phyloP scores from a whole-genome alignment of 148 eudicot genomes.

The Vaccinium vitisidaea region DNA sequence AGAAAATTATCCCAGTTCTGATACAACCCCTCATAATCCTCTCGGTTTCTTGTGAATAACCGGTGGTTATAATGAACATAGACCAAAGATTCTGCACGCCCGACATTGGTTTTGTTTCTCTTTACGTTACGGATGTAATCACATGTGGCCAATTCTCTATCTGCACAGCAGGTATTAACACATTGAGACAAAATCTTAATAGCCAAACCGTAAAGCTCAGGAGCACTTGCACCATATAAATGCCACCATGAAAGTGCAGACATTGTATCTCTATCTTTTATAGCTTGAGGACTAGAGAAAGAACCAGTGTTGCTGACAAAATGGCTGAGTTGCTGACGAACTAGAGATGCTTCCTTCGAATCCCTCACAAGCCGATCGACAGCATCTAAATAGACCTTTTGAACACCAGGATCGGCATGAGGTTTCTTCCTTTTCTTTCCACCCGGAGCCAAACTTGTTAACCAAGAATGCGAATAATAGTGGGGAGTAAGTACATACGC shows the following conservation, averaged over 20 bases:
- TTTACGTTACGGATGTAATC: slow-evolving; percentile 1
- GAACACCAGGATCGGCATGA: neutral
- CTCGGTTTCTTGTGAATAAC: slow-evolving; percentile 12
- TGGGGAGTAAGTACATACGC: neutral
- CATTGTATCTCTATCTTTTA: slow-evolving; percentile 1
- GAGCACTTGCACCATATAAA: slow-evolving; percentile 11
- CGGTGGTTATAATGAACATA: slow-evolving; percentile 12
- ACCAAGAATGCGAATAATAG: neutral
- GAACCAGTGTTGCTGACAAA: neutral
- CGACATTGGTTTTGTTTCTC: neutral
- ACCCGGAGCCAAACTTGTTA: neutral
- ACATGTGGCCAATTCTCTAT: slow-evolving; percentile 1
- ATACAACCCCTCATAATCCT: slow-evolving; percentile 7
- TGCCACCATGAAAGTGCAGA: slow-evolving; percentile 7
- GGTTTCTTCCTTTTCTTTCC: slow-evolving; percentile 6
- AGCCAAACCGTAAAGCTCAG: slow-evolving; percentile 7
- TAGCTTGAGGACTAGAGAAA: neutral
- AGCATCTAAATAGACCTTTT: neutral
- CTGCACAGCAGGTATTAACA: neutral
- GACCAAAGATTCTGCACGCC: neutral
- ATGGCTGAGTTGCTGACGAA: neutral
- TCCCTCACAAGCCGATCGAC: slow-evolving; percentile 11
- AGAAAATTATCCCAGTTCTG: slow-evolving; percentile 14
- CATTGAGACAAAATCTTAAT: slow-evolving; percentile 8
- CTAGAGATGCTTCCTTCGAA: neutral